Evolutionary conservation across 768 basidiomycete species (phyloP).

Genomic region (Gloeostereum incarnatum): DNA sequence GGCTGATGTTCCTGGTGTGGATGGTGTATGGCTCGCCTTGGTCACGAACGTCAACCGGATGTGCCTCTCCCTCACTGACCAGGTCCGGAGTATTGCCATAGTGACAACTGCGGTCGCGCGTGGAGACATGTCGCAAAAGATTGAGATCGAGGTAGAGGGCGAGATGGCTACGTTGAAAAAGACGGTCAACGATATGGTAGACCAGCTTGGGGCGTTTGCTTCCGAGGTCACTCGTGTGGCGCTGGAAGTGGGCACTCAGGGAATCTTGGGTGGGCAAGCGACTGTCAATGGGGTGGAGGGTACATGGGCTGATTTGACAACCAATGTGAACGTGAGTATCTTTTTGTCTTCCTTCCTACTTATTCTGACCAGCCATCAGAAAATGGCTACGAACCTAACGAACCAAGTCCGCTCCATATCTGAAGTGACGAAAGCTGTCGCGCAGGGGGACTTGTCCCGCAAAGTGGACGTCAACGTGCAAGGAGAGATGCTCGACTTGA

Average conservation of each 20-base stretch:
- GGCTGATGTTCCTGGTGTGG: slow-evolving; percentile 80
- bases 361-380: slow-evolving; percentile 27
- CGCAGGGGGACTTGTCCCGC: slow-evolving; percentile 81
- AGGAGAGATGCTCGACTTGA: slow-evolving; percentile 79
- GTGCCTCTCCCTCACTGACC: slow-evolving; percentile 73
- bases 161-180: slow-evolving; percentile 83
- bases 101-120: slow-evolving; percentile 87
- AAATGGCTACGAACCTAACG: slow-evolving; percentile 82
- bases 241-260: slow-evolving; percentile 84
- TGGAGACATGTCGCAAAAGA: slow-evolving; percentile 88
- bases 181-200: slow-evolving; percentile 94
- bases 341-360: neutral
- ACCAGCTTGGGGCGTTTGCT: slow-evolving; percentile 80
- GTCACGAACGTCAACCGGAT: slow-evolving; percentile 76
- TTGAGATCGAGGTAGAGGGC: slow-evolving; percentile 81
- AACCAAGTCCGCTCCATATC: slow-evolving; percentile 89
- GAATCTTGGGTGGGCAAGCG: slow-evolving; percentile 86
- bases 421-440: slow-evolving; percentile 83
- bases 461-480: slow-evolving; percentile 89
- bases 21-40: slow-evolving; percentile 86
- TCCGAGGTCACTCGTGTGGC: slow-evolving; percentile 74
- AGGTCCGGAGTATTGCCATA: slow-evolving; percentile 71
- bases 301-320: slow-evolving; percentile 86
- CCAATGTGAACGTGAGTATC: slow-evolving; percentile 77
- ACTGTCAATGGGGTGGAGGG: slow-evolving; percentile 87